These are phyloP conservation scores for Esteya vermicola DNA, from an alignment of 2,329 filamentous ascomycete genomes.

Conservation along the genomic window DNA sequence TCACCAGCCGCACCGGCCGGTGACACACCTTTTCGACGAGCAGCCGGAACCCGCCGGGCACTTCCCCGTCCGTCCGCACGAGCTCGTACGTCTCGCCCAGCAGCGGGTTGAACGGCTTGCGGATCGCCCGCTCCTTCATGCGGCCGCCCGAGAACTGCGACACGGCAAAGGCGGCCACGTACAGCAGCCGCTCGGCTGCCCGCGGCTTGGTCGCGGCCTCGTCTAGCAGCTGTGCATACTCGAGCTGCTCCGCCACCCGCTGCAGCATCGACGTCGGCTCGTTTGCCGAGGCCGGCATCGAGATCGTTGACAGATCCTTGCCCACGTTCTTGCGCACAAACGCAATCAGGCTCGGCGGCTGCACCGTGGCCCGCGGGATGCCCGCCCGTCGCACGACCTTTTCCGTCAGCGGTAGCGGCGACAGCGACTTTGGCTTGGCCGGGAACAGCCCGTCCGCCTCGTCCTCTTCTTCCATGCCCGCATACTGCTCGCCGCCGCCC, in stretches of 20 bases:
- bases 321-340: slow-evolving; percentile 96
- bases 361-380: slow-evolving; percentile 59
- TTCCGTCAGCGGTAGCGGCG: slow-evolving; percentile 60
- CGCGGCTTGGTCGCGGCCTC: slow-evolving; percentile 50
- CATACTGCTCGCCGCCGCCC: slow-evolving; percentile 39
- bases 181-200: slow-evolving; percentile 57
- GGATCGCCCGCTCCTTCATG: slow-evolving; percentile 78
- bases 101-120: slow-evolving; percentile 95
- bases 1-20: slow-evolving; percentile 80
- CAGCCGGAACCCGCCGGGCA: slow-evolving; percentile 70
- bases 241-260: slow-evolving; percentile 75
- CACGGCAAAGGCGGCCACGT: slow-evolving; percentile 81
- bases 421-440: slow-evolving; percentile 56
- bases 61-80: slow-evolving; percentile 65
- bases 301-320: slow-evolving; percentile 91
- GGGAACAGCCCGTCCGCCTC: slow-evolving; percentile 56
- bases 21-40: slow-evolving; percentile 94
- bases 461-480: slow-evolving; percentile 37
- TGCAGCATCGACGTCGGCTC: slow-evolving; percentile 83
- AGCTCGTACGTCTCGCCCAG: slow-evolving; percentile 93
- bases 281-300: slow-evolving; percentile 94
- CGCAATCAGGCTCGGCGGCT: slow-evolving; percentile 81
- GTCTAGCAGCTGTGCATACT: slow-evolving; percentile 79
- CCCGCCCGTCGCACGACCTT: slow-evolving; percentile 51
- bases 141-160: slow-evolving; percentile 71